Evolutionary conservation across 2,329 filamentous ascomycete species (phyloP), one percentile per base, ranked within the genome.

Genomic region (Aspergillus udagawae): DNA sequence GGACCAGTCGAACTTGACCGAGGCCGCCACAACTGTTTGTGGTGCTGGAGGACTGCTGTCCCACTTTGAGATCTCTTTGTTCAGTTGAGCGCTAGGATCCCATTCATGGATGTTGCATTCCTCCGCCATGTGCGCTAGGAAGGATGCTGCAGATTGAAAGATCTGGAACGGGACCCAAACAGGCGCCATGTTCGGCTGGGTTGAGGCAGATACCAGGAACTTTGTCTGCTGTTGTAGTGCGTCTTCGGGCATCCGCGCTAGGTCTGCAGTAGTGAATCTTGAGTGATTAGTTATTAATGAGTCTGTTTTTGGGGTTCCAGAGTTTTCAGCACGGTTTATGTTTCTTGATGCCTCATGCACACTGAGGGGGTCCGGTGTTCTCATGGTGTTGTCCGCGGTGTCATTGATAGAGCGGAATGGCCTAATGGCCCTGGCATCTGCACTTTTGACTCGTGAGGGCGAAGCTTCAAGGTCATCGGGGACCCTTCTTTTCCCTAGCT

Each of bases 1-100:
- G 0, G 64, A 62, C 66, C 64, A 68, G 14, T 60, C 55, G 9
- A 66, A 59, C 23, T 49, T 61, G 4, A 68, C 56, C 1, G 66
- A 67, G 3, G 60, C 62, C 17, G 60, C 65, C 4, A 58, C 53
- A 3, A 64, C 49, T 1, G 23, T 21, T 32, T 49, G 59, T 20
- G 44, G 8, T 47, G 47, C 25, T 7, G 51, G 10, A 8, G 49
- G 17, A 21, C 44, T 49, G 32, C 32, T 27, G 21, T 52, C 27
- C n/a, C 42, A 23, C 25, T 56, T 28, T 17, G 48, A 29, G 10
- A 47, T 54, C 51, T 56, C 60, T 12, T 44, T 38, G 38, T 51
- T 44, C 8, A 62, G 32, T 38, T 65, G 64, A 9, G 51, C 45
- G 17, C 53, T 41, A 1, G 56, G 56, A 23, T 49, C 53, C 56